Base-by-base conservation (phyloP, 202 grass and related monocot species). In the Zizania palustris region DNA sequence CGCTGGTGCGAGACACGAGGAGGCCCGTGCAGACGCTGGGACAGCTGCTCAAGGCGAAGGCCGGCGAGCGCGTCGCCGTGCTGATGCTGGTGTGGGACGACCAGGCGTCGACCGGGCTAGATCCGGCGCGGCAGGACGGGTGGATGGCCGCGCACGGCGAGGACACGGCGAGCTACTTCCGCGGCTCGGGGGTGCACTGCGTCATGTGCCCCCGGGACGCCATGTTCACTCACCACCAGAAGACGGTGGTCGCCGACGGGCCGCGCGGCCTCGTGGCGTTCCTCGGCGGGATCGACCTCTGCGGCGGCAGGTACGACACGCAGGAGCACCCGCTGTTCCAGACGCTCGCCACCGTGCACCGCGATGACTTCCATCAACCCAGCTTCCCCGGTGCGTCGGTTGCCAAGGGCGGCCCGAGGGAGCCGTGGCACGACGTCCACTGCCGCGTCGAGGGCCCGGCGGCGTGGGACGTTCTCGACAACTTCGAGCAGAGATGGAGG, bases 391-490 rank as follows among this genome's bases (percentile, higher is more conserved):
- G 78, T 4, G 79, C 82, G 15, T 85, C 78, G 1, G 55, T 82
- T 11, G 73, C 13, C 71, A 90, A 88, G 61, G 91, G 91, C 12
- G 91, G 91, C 2, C 91, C 91, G 2, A 74, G 91, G 78, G 91
- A 93, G 63, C 91, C 91, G 1, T 93, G 91, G 91, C 91, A 93
- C 45, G 91, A 93, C 83, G 83, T 90, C 36, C 91, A 93, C 78
- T 84, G 82, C 28, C 78, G 82, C 18, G 19, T 90, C 10, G 88
- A 88, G 82, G 91, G 91, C 7, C 83, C 85, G 3, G 82, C 76
- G 34, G 85, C 83, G 11, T 84, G 88, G 88, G 91, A 93, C 45
- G 88, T 93, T 28, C 68, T 93, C 12, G 36, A 64, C 5, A 93
- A 93, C 81, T 93, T 93, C 15, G 91, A 90, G 81, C 83, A 93